These are phyloP conservation scores for Conidiobolus incongruus DNA, from an alignment of 371 early-diverging fungal genomes.

Conservation along the genomic window DNA sequence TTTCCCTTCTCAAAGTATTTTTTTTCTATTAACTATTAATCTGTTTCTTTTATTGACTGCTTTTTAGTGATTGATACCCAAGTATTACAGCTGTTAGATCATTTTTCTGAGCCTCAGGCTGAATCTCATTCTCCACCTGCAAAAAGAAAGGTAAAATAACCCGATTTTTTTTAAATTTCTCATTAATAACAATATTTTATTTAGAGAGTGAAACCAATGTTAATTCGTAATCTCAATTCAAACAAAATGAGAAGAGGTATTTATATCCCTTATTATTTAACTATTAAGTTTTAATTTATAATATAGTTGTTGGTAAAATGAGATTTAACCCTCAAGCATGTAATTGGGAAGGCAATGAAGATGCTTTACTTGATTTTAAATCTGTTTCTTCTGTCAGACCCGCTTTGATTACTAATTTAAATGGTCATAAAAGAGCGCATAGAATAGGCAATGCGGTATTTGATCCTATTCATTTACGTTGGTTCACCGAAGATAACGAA, in stretches of 20 bases:
- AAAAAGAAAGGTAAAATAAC: too few relatives aligned
- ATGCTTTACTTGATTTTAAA: slow-evolving; percentile 1
- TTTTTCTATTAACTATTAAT: too few relatives aligned
- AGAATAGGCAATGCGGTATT: slow-evolving; percentile 2
- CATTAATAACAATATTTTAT: too few relatives aligned
- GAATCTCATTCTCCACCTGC: too few relatives aligned
- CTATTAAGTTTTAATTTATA: too few relatives aligned
- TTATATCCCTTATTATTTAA: too few relatives aligned
- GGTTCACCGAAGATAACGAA: neutral
- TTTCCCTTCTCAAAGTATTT: too few relatives aligned
- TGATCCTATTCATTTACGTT: slow-evolving; percentile 2
- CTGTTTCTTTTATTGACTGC: too few relatives aligned
- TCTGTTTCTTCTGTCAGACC: slow-evolving; percentile 3
- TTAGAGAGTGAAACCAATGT: slow-evolving; percentile 2
- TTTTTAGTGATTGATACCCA: too few relatives aligned
- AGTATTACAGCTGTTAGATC: too few relatives aligned
- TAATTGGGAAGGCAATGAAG: slow-evolving; percentile 3
- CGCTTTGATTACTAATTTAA: slow-evolving; percentile 4
- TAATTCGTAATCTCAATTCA: slow-evolving; percentile 3
- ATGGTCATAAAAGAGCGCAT: slow-evolving; percentile 2
- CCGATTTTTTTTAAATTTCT: too few relatives aligned
- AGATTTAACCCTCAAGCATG: slow-evolving; percentile 3
- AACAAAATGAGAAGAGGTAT: neutral
- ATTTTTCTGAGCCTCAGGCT: slow-evolving; percentile 3
- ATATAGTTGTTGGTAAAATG: slow-evolving; percentile 4